Percentiles rank a stretch among this genome's conserved stretches.
phyloP scores from a whole-genome alignment of 495 filamentous ascomycete genomes.

The Aspergillus panamensis region DNA sequence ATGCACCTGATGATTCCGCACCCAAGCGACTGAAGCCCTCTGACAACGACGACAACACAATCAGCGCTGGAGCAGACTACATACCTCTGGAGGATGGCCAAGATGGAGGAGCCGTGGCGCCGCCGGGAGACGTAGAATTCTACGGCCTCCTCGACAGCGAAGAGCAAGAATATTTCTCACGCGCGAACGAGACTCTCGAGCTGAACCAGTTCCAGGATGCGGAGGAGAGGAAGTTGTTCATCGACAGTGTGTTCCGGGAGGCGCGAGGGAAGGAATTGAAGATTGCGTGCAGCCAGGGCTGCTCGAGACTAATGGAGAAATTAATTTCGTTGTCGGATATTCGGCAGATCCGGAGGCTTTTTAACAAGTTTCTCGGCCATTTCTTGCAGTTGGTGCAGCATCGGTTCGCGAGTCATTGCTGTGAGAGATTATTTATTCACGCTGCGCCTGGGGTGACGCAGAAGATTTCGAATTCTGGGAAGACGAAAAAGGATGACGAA shows the following conservation, averaged over 20 bases:
- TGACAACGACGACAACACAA: conserved; percentile 23
- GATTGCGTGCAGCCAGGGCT: conserved; percentile 90
- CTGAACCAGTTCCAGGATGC: conserved; percentile 73
- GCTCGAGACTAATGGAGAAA: conserved; percentile 88
- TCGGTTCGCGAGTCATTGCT: conserved; percentile 94
- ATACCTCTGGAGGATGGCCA: conserved; percentile 35
- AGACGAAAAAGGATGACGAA: conserved; percentile 35
- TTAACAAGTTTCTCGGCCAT: conserved; percentile 79
- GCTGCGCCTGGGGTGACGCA: conserved; percentile 73
- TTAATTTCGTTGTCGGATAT: conserved; percentile 78
- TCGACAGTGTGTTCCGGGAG: conserved; percentile 81
- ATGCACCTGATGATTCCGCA: conserved; percentile 35
- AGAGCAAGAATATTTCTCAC: conserved; percentile 92
- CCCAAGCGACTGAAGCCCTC: conserved; percentile 41
- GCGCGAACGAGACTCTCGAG: conserved; percentile 83
- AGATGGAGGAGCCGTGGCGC: conserved; percentile 11
- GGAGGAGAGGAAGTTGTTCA: conserved; percentile 76
- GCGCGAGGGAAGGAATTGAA: conserved; percentile 91
- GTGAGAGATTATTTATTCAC: conserved; percentile 84
- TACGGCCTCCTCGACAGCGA: conserved; percentile 86
- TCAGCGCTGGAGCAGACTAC: conserved; percentile 34
- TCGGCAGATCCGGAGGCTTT: conserved; percentile 78
- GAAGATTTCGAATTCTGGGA: conserved; percentile 48
- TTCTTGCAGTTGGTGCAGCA: conserved; percentile 88
- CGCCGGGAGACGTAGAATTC: conserved; percentile 55